Conservation (phyloP, 192 early-diverging fungal genomes). For the Nowakowskiella sp. region DNA sequence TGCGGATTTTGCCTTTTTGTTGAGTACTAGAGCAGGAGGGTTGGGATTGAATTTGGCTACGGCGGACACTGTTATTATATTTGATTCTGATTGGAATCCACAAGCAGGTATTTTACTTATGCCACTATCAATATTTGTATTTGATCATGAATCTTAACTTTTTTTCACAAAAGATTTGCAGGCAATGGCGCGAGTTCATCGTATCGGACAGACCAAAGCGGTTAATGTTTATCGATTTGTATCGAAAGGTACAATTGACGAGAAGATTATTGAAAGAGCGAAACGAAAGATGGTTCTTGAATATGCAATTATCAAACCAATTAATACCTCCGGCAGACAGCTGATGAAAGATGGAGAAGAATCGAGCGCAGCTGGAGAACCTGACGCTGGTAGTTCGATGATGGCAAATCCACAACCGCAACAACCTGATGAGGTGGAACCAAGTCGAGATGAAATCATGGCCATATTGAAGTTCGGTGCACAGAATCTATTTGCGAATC, state of each 20-base stretch:
- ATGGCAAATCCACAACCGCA: slow-evolving; percentile 11
- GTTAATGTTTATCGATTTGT: slow-evolving; percentile 98
- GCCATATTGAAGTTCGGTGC: slow-evolving; percentile 98
- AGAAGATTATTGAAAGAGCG: slow-evolving; percentile 96
- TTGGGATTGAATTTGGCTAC: slow-evolving; percentile 95
- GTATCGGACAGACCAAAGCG: slow-evolving; percentile 94
- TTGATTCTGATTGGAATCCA: slow-evolving; percentile 80
- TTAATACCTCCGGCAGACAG: slow-evolving; percentile 89
- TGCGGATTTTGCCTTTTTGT: slow-evolving; percentile 91
- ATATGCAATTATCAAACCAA: slow-evolving; percentile 94
- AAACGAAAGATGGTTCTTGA: slow-evolving; percentile 99
- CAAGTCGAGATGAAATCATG: slow-evolving; percentile 79
- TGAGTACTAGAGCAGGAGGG: slow-evolving; percentile 95
- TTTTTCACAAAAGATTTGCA: slow-evolving; percentile 73
- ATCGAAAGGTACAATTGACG: slow-evolving; percentile 95
- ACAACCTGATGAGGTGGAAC: slow-evolving; percentile 51
- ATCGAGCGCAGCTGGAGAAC: slow-evolving; percentile 23
- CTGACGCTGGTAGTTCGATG: no score
- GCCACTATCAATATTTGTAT: slow-evolving; percentile 9
- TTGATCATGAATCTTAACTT: no score
- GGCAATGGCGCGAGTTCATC: slow-evolving; percentile 96
- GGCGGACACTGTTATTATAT: slow-evolving; percentile 96
- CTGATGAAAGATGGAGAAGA: slow-evolving; percentile 38
- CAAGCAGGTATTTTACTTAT: slow-evolving; percentile 55
- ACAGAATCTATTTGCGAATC: slow-evolving; percentile 87